Conservation (phyloP, 257 asterid genomes). For the Thymus quinquecostatus region DNA sequence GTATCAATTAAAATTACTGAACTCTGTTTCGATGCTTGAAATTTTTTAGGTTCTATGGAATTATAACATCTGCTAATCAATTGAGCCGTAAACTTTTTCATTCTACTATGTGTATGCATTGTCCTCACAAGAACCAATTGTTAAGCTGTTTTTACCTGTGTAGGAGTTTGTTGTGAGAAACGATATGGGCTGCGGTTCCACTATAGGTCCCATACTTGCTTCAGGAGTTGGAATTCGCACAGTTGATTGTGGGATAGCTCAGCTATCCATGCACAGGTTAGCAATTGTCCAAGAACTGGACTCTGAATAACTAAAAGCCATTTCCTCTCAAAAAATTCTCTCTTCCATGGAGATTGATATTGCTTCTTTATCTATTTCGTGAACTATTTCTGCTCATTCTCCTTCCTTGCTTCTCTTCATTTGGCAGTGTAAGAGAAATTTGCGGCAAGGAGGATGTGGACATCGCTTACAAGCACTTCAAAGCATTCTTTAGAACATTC, state of each 20-base stretch:
- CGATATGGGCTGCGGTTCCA: conserved; percentile 99
- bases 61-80: neutral
- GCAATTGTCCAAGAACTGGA: conserved; percentile 13
- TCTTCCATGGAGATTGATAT: neutral
- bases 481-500: conserved; percentile 81
- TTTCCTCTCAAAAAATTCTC: conserved; percentile 1
- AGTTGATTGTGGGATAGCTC: conserved; percentile 98
- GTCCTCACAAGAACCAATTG: conserved; percentile 3
- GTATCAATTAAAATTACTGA: conserved; percentile 1
- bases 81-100: conserved; percentile 10
- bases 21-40: neutral
- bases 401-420: conserved; percentile 6
- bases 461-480: conserved; percentile 92
- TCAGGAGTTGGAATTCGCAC: conserved; percentile 97
- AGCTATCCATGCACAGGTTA: conserved; percentile 98
- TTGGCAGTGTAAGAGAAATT: conserved; percentile 88
- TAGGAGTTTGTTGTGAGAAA: conserved; percentile 95
- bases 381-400: conserved; percentile 1
- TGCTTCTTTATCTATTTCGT: neutral
- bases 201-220: conserved; percentile 97
- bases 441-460: conserved; percentile 92
- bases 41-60: neutral
- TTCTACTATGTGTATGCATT: conserved; percentile 2
- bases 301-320: conserved; percentile 18
- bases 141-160: conserved; percentile 20